Percentiles rank a stretch among this genome's conserved stretches.
Conservation (phyloP, 106 monocot genomes). For the Acanthochlamys bracteata region DNA sequence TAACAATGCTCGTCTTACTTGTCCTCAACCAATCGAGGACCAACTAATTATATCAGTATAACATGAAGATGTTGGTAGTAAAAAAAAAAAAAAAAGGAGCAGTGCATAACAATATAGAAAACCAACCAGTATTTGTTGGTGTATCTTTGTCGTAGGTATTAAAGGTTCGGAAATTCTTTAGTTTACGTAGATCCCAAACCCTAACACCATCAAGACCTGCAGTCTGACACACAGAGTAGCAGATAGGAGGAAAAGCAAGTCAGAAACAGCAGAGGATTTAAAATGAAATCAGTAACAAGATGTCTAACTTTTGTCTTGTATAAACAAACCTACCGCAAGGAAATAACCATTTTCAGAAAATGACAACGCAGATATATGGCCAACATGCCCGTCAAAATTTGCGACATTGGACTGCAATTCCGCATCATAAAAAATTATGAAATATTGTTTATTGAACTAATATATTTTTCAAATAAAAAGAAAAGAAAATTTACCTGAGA, state of each 20-base stretch:
- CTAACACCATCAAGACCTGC: conserved; percentile 86
- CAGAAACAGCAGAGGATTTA: background rate
- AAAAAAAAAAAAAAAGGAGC: background rate
- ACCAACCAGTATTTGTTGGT: conserved; percentile 74
- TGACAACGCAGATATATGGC: conserved; percentile 77
- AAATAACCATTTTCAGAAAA: conserved; percentile 99
- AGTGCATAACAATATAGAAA: background rate
- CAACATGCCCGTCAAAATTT: conserved; percentile 91
- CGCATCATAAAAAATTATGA: background rate
- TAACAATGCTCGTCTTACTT: too few species aligned
- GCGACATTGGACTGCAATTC: conserved; percentile 79
- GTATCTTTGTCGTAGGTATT: conserved; percentile 77
- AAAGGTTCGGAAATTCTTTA: conserved; percentile 85
- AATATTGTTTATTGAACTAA: background rate
- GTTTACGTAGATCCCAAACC: conserved; percentile 94
- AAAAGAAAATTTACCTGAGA: conserved; percentile 51
- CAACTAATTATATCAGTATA: too few species aligned
- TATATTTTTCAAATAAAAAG: background rate
- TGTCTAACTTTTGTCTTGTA: too few species aligned
- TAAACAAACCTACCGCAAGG: conserved; percentile 61
- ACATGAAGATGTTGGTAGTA: too few species aligned
- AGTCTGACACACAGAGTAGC: conserved; percentile 40
- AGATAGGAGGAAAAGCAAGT: background rate
- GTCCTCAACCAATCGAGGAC: too few species aligned
- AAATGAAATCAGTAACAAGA: background rate